Base-by-base conservation (phyloP, 331 rosid genomes). In the Ulmus americana region DNA sequence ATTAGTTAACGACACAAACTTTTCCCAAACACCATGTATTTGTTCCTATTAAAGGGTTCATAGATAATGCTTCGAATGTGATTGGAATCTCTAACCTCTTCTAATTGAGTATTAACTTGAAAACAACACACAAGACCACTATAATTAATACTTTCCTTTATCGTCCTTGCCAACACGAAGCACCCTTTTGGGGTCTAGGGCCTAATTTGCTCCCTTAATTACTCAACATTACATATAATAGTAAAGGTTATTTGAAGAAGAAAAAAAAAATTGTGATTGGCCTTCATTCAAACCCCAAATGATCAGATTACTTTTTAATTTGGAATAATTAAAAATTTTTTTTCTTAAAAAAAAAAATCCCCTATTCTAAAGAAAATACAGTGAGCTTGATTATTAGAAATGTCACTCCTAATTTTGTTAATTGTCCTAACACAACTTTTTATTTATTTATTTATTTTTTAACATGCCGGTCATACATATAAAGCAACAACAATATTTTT, bases 1-100 rank as follows among this genome's bases (percentile, higher is more conserved):
- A 35, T 28, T 57, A 53, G 50, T 45, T 71, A 61, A 40, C 58
- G 55, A 2, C 35, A 28, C 16, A 14, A 6, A 15, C 83, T 77
- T 72, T 77, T 72, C 68, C 79, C 76, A 74, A 74, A 60, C 78
- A 68, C 72, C 6, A 71, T 64, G 81, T 20, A 56, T 64, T 81
- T 71, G 14, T 14, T 9, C 12, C 48, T 47, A 10, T 13, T 39
- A 39, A 57, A 57, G 20, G 45, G 12, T 18, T 28, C 10, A 56
- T 28, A 10, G 13, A 35, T 56, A 56, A 0, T 18, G 57, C 57
- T 52, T 1, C 15, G n/a, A 18, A 61, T 61, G 50, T 18, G 18
- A 61, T 20, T 50, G 65, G 65, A 61, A 43, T 44, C 53, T 56
- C 60, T 28, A 55, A 56, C 45, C 61, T 12, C 14, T 12, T 1